phyloP scores from a whole-genome alignment of 2,329 filamentous ascomycete species.

The Fusarium kyushuense region DNA sequence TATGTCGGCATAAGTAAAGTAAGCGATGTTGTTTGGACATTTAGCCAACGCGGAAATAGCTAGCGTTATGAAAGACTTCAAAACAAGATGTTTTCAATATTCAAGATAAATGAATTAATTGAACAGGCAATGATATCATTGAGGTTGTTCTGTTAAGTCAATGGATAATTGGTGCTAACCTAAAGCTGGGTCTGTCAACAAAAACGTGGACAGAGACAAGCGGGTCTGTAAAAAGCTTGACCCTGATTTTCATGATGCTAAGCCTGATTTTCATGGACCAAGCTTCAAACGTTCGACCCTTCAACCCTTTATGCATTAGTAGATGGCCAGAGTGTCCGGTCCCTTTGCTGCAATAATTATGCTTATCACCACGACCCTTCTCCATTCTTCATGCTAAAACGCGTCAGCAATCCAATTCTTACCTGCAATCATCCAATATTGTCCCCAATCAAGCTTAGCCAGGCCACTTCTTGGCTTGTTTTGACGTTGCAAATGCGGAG shows the following conservation, averaged over 20 bases:
- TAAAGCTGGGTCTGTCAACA: neutral
- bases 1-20: fast-evolving
- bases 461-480: constrained; percentile 2
- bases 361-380: neutral
- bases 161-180: neutral
- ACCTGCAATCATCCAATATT: neutral
- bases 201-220: no score
- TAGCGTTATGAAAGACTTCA: no score
- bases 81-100: no score
- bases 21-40: neutral
- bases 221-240: neutral
- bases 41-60: no score
- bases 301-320: constrained; percentile 17
- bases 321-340: constrained; percentile 1
- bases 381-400: neutral
- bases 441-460: neutral
- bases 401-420: neutral
- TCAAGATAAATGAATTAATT: neutral
- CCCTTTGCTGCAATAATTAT: neutral
- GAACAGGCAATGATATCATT: neutral
- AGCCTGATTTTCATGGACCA: neutral
- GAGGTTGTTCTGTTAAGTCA: neutral
- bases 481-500: constrained; percentile 16
- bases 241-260: neutral
- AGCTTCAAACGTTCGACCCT: constrained; percentile 6